Conservation (phyloP, 2,329 filamentous ascomycete species). For the Aspergillus piperis region DNA sequence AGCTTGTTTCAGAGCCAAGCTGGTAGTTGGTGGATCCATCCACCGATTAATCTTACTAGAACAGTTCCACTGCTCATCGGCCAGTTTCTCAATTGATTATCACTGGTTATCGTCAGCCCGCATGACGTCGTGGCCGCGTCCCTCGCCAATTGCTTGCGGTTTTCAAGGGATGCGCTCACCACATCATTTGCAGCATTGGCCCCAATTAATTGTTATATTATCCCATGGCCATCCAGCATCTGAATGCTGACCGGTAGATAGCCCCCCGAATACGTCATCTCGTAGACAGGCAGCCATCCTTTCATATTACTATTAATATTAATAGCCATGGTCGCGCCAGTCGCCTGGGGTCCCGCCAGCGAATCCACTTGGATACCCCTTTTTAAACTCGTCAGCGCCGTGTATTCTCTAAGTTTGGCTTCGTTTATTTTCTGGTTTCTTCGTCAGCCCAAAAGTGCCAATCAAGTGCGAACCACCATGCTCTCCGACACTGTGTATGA, state of each 20-base stretch:
- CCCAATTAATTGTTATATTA: too few relatives aligned
- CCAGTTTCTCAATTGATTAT: too few relatives aligned
- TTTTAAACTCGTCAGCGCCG: slow-evolving; percentile 10
- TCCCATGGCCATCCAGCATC: too few relatives aligned
- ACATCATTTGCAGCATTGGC: too few relatives aligned
- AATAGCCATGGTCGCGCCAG: not conserved
- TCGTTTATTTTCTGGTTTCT: slow-evolving; percentile 11
- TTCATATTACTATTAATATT: too few relatives aligned
- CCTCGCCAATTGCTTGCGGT: too few relatives aligned
- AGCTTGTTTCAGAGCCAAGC: not conserved
- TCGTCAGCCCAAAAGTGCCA: slow-evolving; percentile 19
- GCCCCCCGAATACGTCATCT: not conserved
- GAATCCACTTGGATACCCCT: slow-evolving; percentile 4
- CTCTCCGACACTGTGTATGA: slow-evolving; percentile 52
- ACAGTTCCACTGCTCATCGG: too few relatives aligned
- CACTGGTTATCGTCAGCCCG: not conserved
- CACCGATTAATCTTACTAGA: not conserved
- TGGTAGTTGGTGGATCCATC: not conserved
- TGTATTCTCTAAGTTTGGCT: slow-evolving; percentile 6
- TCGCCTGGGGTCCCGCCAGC: not conserved
- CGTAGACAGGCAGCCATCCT: not conserved
- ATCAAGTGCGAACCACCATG: slow-evolving; percentile 27
- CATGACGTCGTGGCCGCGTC: not conserved
- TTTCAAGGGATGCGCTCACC: too few relatives aligned
- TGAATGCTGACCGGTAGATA: not conserved